phyloP scores from a whole-genome alignment of 2,329 filamentous ascomycete genomes.

The Pseudogymnoascus sp. region DNA sequence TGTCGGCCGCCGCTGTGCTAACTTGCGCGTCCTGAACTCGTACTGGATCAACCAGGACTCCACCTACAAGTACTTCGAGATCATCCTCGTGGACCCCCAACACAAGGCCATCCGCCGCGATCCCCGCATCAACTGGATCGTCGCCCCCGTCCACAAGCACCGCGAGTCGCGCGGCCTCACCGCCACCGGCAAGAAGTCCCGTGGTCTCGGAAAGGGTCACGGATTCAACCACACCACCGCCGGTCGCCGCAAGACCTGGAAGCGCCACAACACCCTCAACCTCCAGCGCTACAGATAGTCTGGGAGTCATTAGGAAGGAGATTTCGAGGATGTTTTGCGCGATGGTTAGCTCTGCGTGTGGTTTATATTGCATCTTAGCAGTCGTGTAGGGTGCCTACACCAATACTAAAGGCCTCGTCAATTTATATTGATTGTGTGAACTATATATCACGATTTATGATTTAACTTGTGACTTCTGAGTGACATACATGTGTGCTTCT shows the following conservation, averaged over 20 bases:
- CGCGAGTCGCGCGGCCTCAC: slow-evolving; percentile 96
- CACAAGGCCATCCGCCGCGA: slow-evolving; percentile 99
- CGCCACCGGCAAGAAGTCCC: slow-evolving; percentile 98
- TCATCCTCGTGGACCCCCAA: slow-evolving; percentile 98
- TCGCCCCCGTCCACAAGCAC: slow-evolving; percentile 99
- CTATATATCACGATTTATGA: slow-evolving; percentile 10
- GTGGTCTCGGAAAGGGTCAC: slow-evolving; percentile 98
- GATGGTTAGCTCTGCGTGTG: slow-evolving; percentile 7
- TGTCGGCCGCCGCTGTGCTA: slow-evolving; percentile 97
- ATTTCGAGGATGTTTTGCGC: slow-evolving; percentile 1
- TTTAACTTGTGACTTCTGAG: neutral
- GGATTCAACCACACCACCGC: slow-evolving; percentile 97
- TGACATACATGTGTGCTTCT: neutral
- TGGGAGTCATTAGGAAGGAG: neutral
- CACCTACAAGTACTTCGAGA: slow-evolving; percentile 99
- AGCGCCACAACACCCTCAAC: slow-evolving; percentile 98
- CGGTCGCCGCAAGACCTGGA: slow-evolving; percentile 99
- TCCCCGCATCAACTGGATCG: slow-evolving; percentile 99
- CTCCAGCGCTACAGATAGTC: slow-evolving; percentile 93
- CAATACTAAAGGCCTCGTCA: slow-evolving; percentile 7
- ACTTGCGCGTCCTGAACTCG: slow-evolving; percentile 98
- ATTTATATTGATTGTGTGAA: slow-evolving; percentile 10
- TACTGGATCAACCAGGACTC: slow-evolving; percentile 99
- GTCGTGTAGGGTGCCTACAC: slow-evolving; percentile 4
- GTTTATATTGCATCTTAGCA: slow-evolving; percentile 7